Evolutionary conservation across 2,329 filamentous ascomycete species (phyloP).

Genomic region (Colletotrichum spinosum): DNA sequence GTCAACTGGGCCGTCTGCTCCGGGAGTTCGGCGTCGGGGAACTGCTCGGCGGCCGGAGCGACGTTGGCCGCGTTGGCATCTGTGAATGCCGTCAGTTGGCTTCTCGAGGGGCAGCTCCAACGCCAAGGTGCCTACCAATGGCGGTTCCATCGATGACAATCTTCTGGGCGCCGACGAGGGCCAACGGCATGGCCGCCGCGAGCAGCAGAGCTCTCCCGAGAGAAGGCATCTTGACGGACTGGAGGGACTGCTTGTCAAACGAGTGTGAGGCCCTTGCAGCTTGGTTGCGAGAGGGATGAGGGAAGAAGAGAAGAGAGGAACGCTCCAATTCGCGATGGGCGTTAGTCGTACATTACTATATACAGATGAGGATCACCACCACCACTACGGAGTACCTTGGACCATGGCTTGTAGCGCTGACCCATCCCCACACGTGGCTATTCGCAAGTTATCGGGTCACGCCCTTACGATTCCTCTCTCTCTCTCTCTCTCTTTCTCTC

Average conservation of each 20-base stretch:
- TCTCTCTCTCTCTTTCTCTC: constrained; percentile 3
- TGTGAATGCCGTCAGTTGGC: background rate
- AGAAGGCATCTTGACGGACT: constrained; percentile 29
- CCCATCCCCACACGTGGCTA: constrained; percentile 10
- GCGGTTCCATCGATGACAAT: constrained; percentile 41
- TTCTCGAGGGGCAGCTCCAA: background rate
- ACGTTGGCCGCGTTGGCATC: constrained; percentile 39
- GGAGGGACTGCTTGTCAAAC: constrained; percentile 12
- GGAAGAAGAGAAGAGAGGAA: background rate
- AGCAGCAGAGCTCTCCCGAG: constrained; percentile 22
- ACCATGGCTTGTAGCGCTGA: background rate
- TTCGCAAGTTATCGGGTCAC: constrained; percentile 14
- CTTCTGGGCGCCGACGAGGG: constrained; percentile 39
- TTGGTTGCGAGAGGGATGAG: constrained; percentile 21
- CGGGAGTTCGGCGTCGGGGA: constrained; percentile 26
- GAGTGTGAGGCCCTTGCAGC: constrained; percentile 13
- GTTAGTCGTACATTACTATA: constrained; percentile 11
- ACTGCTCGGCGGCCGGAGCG: constrained; percentile 38
- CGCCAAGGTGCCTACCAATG: constrained; percentile 37
- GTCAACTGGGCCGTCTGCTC: constrained; percentile 48
- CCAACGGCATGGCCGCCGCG: constrained; percentile 23
- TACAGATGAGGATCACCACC: constrained; percentile 18
- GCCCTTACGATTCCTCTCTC: constrained; percentile 14
- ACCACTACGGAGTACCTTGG: background rate
- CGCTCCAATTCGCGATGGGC: background rate